Conservation (phyloP, 2,329 filamentous ascomycete genomes). For the Rachicladosporium sp. region DNA sequence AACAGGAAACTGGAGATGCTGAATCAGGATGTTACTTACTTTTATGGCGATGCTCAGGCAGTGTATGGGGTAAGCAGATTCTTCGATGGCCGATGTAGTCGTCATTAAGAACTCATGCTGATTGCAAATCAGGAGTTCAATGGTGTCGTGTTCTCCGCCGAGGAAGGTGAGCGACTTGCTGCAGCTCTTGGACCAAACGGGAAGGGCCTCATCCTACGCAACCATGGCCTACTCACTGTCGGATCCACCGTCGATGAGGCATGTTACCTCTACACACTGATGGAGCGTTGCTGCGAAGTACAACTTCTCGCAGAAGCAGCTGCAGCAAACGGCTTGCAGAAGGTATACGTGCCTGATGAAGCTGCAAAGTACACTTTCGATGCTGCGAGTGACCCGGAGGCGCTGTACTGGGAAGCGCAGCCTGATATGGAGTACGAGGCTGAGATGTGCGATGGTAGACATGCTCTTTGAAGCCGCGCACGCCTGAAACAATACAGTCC, state of each 20-base stretch:
- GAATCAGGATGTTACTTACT: slow-evolving; percentile 53
- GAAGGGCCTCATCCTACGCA: slow-evolving; percentile 53
- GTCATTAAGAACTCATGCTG: not conserved
- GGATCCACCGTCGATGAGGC: slow-evolving; percentile 64
- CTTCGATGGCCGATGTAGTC: not conserved
- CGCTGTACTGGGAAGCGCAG: slow-evolving; percentile 41
- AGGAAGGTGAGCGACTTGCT: slow-evolving; percentile 54
- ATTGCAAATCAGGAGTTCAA: slow-evolving; percentile 43
- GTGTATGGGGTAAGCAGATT: slow-evolving; percentile 37
- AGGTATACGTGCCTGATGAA: slow-evolving; percentile 44
- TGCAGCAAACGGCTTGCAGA: slow-evolving; percentile 39
- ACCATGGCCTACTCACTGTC: slow-evolving; percentile 61
- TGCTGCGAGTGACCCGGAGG: slow-evolving; percentile 35
- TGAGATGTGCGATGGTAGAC: slow-evolving; percentile 13
- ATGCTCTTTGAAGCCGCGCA: slow-evolving; percentile 2
- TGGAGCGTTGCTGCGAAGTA: slow-evolving; percentile 57
- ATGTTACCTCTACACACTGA: slow-evolving; percentile 54
- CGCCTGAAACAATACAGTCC: no score
- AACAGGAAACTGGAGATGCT: slow-evolving; percentile 56
- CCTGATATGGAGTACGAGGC: slow-evolving; percentile 35
- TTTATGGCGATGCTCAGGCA: slow-evolving; percentile 50
- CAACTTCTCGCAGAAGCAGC: slow-evolving; percentile 59
- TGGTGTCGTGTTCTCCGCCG: slow-evolving; percentile 49
- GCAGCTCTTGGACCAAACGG: slow-evolving; percentile 49
- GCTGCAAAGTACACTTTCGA: slow-evolving; percentile 43